A percentile compares a stretch with the other conserved stretches of the same genome.
phyloP scores from a whole-genome alignment of 2,329 filamentous ascomycete species.

The Fusarium pseudoanthophilum region DNA sequence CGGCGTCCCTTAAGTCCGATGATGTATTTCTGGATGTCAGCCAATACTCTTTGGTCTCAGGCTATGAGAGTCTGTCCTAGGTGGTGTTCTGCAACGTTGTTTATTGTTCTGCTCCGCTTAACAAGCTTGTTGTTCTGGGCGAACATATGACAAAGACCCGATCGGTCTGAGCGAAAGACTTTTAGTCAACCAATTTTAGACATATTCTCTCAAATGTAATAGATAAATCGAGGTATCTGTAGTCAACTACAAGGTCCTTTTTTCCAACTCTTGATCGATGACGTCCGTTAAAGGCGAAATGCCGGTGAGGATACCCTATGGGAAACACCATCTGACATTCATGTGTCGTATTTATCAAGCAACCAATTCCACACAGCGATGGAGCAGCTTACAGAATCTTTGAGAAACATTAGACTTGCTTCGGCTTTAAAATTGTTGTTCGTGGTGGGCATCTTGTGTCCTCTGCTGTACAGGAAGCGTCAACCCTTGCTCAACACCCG shows the following conservation, averaged over 20 bases:
- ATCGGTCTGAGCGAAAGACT: too few species aligned
- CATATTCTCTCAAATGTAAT: fast-evolving
- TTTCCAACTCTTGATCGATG: fast-evolving
- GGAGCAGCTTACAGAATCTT: fast-evolving
- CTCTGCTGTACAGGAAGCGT: fast-evolving
- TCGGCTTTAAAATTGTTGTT: fast-evolving
- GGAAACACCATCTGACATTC: background rate
- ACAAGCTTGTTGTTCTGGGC: background rate
- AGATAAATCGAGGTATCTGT: fast-evolving
- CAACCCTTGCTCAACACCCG: background rate
- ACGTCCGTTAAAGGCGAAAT: fast-evolving
- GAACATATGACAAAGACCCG: too few species aligned
- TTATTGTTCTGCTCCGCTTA: background rate
- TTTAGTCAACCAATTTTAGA: too few species aligned
- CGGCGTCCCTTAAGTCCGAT: background rate
- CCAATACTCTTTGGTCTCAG: background rate
- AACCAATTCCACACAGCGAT: too few species aligned
- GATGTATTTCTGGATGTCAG: background rate
- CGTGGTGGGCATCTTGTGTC: background rate
- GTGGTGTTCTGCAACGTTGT: too few species aligned
- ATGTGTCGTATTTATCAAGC: background rate
- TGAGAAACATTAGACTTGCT: fast-evolving
- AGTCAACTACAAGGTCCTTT: fast-evolving
- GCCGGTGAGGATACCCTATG: background rate
- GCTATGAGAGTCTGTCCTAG: background rate